phyloP scores from a whole-genome alignment of 129 eudicot species.

The Flaveria bidentis region DNA sequence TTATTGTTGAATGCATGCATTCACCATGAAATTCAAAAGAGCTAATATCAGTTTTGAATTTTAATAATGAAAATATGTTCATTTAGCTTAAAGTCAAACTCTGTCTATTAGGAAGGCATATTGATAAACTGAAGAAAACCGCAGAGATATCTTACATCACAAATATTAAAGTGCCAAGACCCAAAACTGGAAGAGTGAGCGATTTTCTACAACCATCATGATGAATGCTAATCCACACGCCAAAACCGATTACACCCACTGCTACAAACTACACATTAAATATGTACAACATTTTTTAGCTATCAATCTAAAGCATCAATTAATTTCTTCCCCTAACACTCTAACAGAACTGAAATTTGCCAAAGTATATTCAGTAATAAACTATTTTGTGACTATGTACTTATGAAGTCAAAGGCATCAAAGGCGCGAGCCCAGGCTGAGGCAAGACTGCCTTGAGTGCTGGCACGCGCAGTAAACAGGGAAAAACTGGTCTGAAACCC shows the following conservation, averaged over 20 bases:
- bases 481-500: too few relatives aligned
- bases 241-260: slow-evolving; percentile 76
- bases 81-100: neutral
- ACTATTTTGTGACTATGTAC: neutral
- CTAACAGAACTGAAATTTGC: neutral
- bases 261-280: slow-evolving; percentile 63
- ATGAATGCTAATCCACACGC: slow-evolving; percentile 86
- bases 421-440: too few relatives aligned
- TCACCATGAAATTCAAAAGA: neutral
- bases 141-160: slow-evolving; percentile 49
- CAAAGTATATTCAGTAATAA: neutral
- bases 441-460: too few relatives aligned
- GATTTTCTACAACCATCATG: slow-evolving; percentile 83
- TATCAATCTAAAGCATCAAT: slow-evolving; percentile 7
- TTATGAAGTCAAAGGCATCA: too few relatives aligned
- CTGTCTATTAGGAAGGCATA: neutral
- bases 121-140: slow-evolving; percentile 1
- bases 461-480: too few relatives aligned
- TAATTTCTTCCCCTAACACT: neutral
- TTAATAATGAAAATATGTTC: neutral
- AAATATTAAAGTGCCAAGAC: slow-evolving; percentile 77
- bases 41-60: neutral
- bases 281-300: neutral
- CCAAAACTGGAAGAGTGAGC: slow-evolving; percentile 86
- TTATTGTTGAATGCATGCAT: slow-evolving; percentile 13